Conservation (phyloP, 1,139 yeast genomes). For the Suhomyces wounanorum region DNA sequence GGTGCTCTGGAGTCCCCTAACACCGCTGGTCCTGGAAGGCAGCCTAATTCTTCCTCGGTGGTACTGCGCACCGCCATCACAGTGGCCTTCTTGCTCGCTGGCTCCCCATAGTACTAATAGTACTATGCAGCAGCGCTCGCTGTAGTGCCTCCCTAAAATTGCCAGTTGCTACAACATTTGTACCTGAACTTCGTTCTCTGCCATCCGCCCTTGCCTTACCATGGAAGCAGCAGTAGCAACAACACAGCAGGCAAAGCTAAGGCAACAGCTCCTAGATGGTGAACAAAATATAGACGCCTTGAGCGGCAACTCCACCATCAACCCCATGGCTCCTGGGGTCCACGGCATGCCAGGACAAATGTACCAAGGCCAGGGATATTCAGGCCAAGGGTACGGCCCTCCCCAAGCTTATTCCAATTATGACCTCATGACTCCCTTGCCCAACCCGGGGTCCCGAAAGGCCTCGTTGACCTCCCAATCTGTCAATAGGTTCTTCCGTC, state of each 20-base stretch:
- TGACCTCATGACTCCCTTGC: constrained; percentile 25
- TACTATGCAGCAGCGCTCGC: not conserved
- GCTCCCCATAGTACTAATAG: not conserved
- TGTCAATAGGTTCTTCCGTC: constrained; percentile 45
- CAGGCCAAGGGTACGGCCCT: not conserved
- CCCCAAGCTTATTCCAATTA: constrained; percentile 19
- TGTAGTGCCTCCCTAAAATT: constrained; percentile 4
- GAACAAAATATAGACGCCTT: constrained; percentile 31
- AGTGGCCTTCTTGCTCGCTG: not conserved
- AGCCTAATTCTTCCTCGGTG: not conserved
- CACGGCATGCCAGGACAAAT: not conserved
- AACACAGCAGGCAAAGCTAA: constrained; percentile 27
- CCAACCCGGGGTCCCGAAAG: constrained; percentile 28
- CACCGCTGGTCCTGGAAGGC: too few relatives aligned
- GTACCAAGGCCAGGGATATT: not conserved
- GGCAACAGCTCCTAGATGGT: constrained; percentile 38
- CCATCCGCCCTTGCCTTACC: not conserved
- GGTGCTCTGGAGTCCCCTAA: too few relatives aligned
- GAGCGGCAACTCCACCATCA: constrained; percentile 16
- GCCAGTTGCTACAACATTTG: constrained; percentile 3
- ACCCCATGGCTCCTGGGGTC: not conserved
- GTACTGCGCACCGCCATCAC: not conserved
- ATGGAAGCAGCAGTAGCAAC: constrained; percentile 24
- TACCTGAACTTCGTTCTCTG: constrained; percentile 1
- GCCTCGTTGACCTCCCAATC: constrained; percentile 49